Conservation (phyloP, 2,329 filamentous ascomycete genomes). For the Ophiosphaerella herpotricha region DNA sequence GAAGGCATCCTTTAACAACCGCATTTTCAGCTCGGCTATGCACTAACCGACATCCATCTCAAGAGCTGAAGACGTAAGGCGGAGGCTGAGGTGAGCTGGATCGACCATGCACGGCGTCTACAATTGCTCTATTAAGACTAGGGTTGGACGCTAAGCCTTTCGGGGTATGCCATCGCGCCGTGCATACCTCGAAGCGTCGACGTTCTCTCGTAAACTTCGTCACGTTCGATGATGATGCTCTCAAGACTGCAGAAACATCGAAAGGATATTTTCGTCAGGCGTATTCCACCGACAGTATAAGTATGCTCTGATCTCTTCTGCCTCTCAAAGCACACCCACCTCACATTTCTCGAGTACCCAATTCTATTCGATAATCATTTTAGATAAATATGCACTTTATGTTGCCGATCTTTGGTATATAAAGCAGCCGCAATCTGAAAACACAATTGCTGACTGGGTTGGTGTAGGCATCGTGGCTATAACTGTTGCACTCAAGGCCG, state of each 20-base stretch:
- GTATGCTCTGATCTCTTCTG: conserved; percentile 2
- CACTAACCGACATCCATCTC: not conserved
- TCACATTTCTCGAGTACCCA: conserved; percentile 2
- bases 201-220: conserved; percentile 2
- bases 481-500: conserved; percentile 2
- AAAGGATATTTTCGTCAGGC: conserved; percentile 1
- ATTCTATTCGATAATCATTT: conserved; percentile 2
- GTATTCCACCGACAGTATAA: conserved; percentile 3
- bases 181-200: conserved; percentile 2
- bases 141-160: conserved; percentile 1
- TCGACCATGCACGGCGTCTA: not conserved
- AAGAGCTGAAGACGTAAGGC: not conserved
- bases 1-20: too few relatives aligned
- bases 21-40: not conserved
- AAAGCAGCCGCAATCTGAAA: conserved; percentile 2
- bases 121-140: conserved; percentile 1
- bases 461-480: not conserved
- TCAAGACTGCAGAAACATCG: not conserved
- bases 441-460: not conserved
- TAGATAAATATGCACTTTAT: conserved; percentile 1
- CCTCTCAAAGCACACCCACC: conserved; percentile 1
- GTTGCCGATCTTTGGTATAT: conserved; percentile 3
- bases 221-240: conserved; percentile 2
- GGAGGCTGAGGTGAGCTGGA: not conserved
- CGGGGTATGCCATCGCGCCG: not conserved